Evolutionary conservation across 2,329 filamentous ascomycete species (phyloP).

Genomic region (Pseudocercospora eumusae): DNA sequence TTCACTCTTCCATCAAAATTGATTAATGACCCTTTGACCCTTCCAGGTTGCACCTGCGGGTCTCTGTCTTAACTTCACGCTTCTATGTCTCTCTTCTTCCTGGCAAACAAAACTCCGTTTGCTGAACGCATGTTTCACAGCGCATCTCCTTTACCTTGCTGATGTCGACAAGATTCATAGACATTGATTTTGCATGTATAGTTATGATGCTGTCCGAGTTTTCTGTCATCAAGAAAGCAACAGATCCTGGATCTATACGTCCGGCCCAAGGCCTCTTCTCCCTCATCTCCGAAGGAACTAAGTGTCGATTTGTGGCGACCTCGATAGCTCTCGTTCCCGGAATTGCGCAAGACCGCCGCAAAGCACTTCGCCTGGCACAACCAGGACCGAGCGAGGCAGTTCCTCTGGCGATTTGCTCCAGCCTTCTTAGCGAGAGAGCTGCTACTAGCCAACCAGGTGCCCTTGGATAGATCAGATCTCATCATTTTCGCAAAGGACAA

Average conservation of each 20-base stretch:
- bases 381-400: conserved; percentile 4
- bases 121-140: background rate
- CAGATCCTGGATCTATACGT: background rate
- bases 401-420: conserved; percentile 1
- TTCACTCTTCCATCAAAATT: background rate
- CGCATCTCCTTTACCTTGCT: background rate
- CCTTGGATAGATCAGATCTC: background rate
- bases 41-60: too few relatives aligned
- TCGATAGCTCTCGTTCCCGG: background rate
- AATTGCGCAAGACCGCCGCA: background rate
- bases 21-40: too few relatives aligned
- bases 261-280: background rate
- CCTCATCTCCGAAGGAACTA: background rate
- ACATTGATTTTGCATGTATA: background rate
- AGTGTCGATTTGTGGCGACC: background rate
- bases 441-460: background rate
- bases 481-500: background rate
- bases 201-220: too few relatives aligned
- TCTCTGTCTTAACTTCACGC: background rate
- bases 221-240: too few relatives aligned
- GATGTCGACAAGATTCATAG: background rate
- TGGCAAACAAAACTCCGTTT: background rate
- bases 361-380: conserved; percentile 8
- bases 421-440: conserved; percentile 1
- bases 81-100: background rate